Conservation (phyloP, 2,329 filamentous ascomycete genomes). For the Sporothrix globosa region DNA sequence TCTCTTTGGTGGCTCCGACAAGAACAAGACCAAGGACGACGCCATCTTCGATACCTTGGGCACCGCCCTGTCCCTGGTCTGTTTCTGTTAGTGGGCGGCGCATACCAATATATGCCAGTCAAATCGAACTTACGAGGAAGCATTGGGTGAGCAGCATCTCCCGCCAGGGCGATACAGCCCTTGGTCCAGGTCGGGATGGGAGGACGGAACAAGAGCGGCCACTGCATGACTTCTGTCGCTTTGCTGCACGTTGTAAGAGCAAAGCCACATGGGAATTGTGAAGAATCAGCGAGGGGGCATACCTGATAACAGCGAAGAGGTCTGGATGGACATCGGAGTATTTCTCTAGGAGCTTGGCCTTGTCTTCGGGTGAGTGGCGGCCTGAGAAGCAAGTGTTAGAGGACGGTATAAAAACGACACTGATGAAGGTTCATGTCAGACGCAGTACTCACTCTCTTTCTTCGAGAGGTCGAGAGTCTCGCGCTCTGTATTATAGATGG, state of each 20-base stretch:
- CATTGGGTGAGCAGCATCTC: slow-evolving; percentile 23
- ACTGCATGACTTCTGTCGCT: slow-evolving; percentile 23
- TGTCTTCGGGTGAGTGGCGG: slow-evolving; percentile 10
- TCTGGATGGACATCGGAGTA: slow-evolving; percentile 22
- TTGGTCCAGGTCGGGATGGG: slow-evolving; percentile 21
- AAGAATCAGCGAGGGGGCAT: too few species aligned
- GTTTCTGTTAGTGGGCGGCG: background rate
- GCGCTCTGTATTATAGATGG: slow-evolving; percentile 20
- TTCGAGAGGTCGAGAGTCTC: slow-evolving; percentile 18
- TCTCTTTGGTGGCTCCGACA: background rate
- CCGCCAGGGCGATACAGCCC: slow-evolving; percentile 1
- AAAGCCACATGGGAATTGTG: too few species aligned
- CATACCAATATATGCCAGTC: too few species aligned
- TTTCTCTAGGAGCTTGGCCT: slow-evolving; percentile 12
- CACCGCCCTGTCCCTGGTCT: slow-evolving; percentile 20
- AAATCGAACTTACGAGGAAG: slow-evolving; percentile 12
- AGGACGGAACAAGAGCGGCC: slow-evolving; percentile 13
- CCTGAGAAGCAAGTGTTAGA: background rate
- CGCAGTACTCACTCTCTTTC: slow-evolving; percentile 12
- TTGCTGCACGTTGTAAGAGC: background rate
- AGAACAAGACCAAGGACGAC: slow-evolving; percentile 18
- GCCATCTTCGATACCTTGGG: slow-evolving; percentile 16
- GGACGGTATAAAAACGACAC: background rate
- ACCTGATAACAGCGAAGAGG: slow-evolving; percentile 21
- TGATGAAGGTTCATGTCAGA: background rate